Base-by-base conservation (phyloP, 768 basidiomycete species). In the Daedaleopsis nitida region DNA sequence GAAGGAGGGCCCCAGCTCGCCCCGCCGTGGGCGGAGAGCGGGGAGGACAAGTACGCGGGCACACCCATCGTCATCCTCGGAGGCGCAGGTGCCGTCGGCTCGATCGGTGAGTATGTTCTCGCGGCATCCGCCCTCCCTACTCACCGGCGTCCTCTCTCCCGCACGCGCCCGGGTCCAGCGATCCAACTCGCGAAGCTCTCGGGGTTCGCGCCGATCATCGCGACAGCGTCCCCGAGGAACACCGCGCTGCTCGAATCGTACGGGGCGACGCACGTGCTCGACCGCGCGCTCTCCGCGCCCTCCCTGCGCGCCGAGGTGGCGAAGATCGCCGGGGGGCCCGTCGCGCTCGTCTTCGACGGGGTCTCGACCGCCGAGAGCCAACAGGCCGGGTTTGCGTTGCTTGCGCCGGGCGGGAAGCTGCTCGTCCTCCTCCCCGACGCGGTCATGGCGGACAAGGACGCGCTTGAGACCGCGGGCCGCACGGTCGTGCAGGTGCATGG, bases 401-500 rank as follows among this genome's bases (percentile, higher is more conserved):
- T 73, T 19, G 67, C 68, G 13, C 57, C 62, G 11, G 62, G 65
- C 43, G 70, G 69, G 8, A 54, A 43, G 47, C 37, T 69, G 47
- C 52, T 70, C 14, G 11, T 67, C 6, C 19, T 64, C 13, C 53
- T 63, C 21, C 27, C 53, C n/a, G 27, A 27, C 11, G 45, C 47
- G 3, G 38, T n/a, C 10, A 52, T 38, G 53, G 24, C 59, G 48
- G 27, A 32, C 27, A 32, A 32, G 7, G 27, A 32, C 27, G 27
- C 27, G 27, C 27, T 7, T 7, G 48, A 77, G 49, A 70, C 72
- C 7, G 74, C 77, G 34, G 82, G 81, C 10, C 77, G 76, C 37
- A 73, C 85, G n/a, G 74, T 75, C 48, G 78, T 86, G 21, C 77
- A 80, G 53, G 80, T 84, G 13, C 72, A 52, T 21, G 66, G 69